Evolutionary conservation across 2,329 filamentous ascomycete species (phyloP), one percentile per base, ranked within the genome.

Genomic region (Uncinocarpus reesii): DNA sequence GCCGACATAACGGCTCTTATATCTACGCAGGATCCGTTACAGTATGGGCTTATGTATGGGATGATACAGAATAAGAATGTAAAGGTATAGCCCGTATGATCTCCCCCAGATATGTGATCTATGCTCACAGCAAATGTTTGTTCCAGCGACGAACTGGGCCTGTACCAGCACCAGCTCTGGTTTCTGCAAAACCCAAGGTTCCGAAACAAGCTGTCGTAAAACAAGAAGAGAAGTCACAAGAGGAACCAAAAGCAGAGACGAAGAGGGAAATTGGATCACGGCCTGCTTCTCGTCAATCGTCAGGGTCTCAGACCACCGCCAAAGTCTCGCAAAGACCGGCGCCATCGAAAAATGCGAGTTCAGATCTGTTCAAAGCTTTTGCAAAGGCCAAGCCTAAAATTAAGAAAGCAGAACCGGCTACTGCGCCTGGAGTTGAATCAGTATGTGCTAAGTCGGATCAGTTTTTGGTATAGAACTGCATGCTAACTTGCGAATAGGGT

Each of bases 341-440:
- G 1, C 61, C 65, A 4, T 55, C 75, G 2, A 86, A 85, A 59
- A 77, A 77, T 49, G 76, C 77, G 46, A 72, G 70, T 13, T 78
- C 81, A 34, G 48, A 78, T 51, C 78, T 93, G 21, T 87, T 92
- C 73, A 81, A 83, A 52, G 84, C 86, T 0, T 93, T 93, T 62
- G 84, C 85, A 1, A 81, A 80, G 57, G 71, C 80, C 3, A 86
- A 78, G 58, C 73, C 79, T 7, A 86, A 81, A 57, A 55, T 55
- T 55, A 73, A 67, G 59, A 66, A 57, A 54, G 71, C 61, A 62
- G 58, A 66, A 29, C 66, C 68, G 1, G 62, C 70, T 24, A 58
- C 60, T 28, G 53, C 58, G 50, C 55, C 55, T 42, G 55, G 48
- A 5, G 55, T 54, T 18, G 63, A 69, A 52, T 62, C 64, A 29